Evolutionary conservation across 2,329 filamentous ascomycete species (phyloP).

Genomic region (Dactylellina haptotyla): DNA sequence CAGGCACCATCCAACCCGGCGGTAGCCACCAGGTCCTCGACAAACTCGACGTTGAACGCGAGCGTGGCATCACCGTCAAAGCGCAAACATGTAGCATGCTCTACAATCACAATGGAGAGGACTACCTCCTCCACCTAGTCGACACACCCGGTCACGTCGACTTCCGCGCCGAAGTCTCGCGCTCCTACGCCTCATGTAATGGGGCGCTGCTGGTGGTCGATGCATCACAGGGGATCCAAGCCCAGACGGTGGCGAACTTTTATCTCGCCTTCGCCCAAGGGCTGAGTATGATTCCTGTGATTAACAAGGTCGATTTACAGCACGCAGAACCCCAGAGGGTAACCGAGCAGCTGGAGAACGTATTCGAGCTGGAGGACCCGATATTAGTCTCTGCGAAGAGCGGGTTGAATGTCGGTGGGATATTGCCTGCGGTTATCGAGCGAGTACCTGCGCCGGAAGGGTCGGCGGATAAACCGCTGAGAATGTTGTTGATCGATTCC

Average conservation of each 20-base stretch:
- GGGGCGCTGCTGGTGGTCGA: slow-evolving; percentile 92
- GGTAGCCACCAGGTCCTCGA: slow-evolving; percentile 95
- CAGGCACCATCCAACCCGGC: slow-evolving; percentile 87
- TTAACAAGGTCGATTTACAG: slow-evolving; percentile 96
- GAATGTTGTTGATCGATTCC: slow-evolving; percentile 90
- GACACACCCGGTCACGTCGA: slow-evolving; percentile 98
- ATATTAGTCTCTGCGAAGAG: slow-evolving; percentile 91
- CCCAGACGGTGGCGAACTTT: slow-evolving; percentile 98
- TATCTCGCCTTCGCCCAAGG: slow-evolving; percentile 95
- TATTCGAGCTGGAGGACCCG: slow-evolving; percentile 86
- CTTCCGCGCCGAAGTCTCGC: slow-evolving; percentile 93
- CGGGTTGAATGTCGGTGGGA: slow-evolving; percentile 82
- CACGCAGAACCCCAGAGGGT: slow-evolving; percentile 88
- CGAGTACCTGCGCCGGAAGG: slow-evolving; percentile 83
- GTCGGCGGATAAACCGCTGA: slow-evolving; percentile 76
- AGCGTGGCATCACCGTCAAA: slow-evolving; percentile 97
- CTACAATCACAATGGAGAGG: slow-evolving; percentile 82
- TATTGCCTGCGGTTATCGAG: slow-evolving; percentile 86
- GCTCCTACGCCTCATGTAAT: slow-evolving; percentile 95
- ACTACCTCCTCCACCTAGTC: slow-evolving; percentile 93
- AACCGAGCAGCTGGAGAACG: slow-evolving; percentile 82
- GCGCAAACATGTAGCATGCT: slow-evolving; percentile 99
- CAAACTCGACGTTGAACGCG: slow-evolving; percentile 94
- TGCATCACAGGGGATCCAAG: slow-evolving; percentile 86
- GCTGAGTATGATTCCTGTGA: slow-evolving; percentile 83